These are phyloP conservation scores for Gossypium arboreum DNA, from an alignment of 345 rosid species.

Conservation along the genomic window DNA sequence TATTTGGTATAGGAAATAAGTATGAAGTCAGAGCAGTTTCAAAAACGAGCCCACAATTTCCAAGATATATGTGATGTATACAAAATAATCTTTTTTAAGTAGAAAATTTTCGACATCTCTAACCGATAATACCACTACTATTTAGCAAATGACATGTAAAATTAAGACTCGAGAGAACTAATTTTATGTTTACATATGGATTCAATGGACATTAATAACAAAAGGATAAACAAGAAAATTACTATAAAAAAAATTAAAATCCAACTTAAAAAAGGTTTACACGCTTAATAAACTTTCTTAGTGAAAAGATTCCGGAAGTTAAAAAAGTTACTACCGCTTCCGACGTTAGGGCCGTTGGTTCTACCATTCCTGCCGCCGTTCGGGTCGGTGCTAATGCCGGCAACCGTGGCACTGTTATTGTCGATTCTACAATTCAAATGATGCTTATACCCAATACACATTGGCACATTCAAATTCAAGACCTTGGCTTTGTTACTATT, in stretches of 20 bases:
- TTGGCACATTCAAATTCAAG: slow-evolving; percentile 55
- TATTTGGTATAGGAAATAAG: not conserved
- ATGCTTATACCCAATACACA: slow-evolving; percentile 55
- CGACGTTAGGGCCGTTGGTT: not conserved
- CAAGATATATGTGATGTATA: not conserved
- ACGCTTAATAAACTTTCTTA: slow-evolving; percentile 54
- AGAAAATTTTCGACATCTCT: not conserved
- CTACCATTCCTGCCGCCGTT: not conserved
- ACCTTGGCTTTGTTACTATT: slow-evolving; percentile 27
- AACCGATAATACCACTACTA: not conserved
- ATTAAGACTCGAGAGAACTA: not conserved
- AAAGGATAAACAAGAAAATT: not conserved
- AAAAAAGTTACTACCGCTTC: slow-evolving; percentile 30
- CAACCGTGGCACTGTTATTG: slow-evolving; percentile 21
- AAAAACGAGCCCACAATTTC: not conserved
- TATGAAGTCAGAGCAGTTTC: not conserved
- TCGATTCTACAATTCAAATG: slow-evolving; percentile 64
- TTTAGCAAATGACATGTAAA: not conserved
- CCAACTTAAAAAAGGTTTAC: not conserved
- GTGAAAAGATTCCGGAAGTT: slow-evolving; percentile 63
- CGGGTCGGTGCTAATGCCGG: not conserved
- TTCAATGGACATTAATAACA: not conserved
- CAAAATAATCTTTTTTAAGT: not conserved
- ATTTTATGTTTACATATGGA: not conserved
- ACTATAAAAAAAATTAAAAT: not conserved